Conservation (phyloP, 805 yeast genomes). For the Teunomyces barrocoloradensis region DNA sequence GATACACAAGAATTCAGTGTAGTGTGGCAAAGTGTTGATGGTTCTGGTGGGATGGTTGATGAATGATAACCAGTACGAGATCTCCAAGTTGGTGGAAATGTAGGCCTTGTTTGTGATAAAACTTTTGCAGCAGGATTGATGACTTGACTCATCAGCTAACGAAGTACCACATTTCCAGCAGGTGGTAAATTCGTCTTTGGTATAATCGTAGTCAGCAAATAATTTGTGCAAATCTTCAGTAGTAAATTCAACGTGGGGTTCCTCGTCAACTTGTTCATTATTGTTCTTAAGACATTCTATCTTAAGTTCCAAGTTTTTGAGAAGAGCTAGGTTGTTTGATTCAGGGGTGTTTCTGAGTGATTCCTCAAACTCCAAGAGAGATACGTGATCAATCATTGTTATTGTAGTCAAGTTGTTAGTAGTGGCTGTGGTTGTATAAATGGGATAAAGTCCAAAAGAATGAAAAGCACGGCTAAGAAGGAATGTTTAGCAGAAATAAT, state of each 20-base stretch:
- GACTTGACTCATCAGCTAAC: constrained; percentile 10
- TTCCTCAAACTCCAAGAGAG: constrained; percentile 35
- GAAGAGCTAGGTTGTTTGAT: constrained; percentile 17
- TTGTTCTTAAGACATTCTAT: constrained; percentile 20
- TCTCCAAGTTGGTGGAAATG: constrained; percentile 27
- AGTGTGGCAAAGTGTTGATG: constrained; percentile 45
- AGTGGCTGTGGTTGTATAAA: neutral
- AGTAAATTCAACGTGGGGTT: constrained; percentile 9
- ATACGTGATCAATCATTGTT: constrained; percentile 21
- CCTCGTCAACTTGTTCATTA: constrained; percentile 8
- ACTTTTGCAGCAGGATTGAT: constrained; percentile 23
- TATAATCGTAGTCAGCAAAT: constrained; percentile 18
- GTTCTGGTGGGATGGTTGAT: constrained; percentile 44
- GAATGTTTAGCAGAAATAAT: neutral
- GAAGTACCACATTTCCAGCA: constrained; percentile 30
- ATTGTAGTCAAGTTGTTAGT: neutral
- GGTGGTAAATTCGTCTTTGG: constrained; percentile 31
- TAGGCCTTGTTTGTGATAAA: constrained; percentile 16
- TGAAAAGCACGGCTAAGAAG: neutral
- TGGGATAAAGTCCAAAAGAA: constrained; percentile 1
- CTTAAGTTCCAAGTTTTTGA: constrained; percentile 24
- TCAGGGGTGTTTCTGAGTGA: constrained; percentile 20
- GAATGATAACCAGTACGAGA: constrained; percentile 44
- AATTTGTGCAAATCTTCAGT: constrained; percentile 15
- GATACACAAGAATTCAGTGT: constrained; percentile 42